These are phyloP conservation scores for Fistulinella staudtii DNA, from an alignment of 1,284 basidiomycete species.

Conservation along the genomic window DNA sequence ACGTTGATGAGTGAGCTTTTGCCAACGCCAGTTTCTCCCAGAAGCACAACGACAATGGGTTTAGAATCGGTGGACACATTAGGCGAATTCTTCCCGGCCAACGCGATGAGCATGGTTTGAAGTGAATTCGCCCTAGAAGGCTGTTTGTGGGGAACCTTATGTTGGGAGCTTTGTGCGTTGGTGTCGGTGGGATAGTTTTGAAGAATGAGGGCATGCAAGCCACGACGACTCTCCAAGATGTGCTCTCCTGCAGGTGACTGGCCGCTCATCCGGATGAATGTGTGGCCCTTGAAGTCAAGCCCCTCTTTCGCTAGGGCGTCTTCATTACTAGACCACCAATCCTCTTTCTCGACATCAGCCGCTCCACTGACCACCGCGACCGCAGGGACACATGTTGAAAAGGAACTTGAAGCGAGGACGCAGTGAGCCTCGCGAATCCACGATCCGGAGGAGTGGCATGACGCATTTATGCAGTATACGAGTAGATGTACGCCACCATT, in stretches of 20 bases:
- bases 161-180: slow-evolving; percentile 6
- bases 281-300: slow-evolving; percentile 16
- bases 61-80: background rate
- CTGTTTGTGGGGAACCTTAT: slow-evolving; percentile 8
- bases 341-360: slow-evolving; percentile 12
- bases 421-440: slow-evolving; percentile 17
- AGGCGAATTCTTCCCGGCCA: slow-evolving; percentile 8
- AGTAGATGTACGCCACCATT: slow-evolving; percentile 20
- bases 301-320: slow-evolving; percentile 7
- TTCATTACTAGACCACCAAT: slow-evolving; percentile 20
- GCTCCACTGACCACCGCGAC: slow-evolving; percentile 22
- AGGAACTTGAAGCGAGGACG: slow-evolving; percentile 7
- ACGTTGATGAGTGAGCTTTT: slow-evolving; percentile 32
- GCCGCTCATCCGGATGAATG: slow-evolving; percentile 14
- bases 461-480: slow-evolving; percentile 22
- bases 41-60: slow-evolving; percentile 16
- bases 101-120: slow-evolving; percentile 9
- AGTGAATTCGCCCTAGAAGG: slow-evolving; percentile 11
- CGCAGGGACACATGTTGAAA: slow-evolving; percentile 7
- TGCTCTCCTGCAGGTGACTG: slow-evolving; percentile 4
- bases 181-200: slow-evolving; percentile 3
- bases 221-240: slow-evolving; percentile 9
- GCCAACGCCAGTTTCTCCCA: slow-evolving; percentile 28
- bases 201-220: slow-evolving; percentile 16
- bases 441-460: slow-evolving; percentile 3